phyloP scores from a whole-genome alignment of 305 asterid genomes.

The Fraxinus greggii region DNA sequence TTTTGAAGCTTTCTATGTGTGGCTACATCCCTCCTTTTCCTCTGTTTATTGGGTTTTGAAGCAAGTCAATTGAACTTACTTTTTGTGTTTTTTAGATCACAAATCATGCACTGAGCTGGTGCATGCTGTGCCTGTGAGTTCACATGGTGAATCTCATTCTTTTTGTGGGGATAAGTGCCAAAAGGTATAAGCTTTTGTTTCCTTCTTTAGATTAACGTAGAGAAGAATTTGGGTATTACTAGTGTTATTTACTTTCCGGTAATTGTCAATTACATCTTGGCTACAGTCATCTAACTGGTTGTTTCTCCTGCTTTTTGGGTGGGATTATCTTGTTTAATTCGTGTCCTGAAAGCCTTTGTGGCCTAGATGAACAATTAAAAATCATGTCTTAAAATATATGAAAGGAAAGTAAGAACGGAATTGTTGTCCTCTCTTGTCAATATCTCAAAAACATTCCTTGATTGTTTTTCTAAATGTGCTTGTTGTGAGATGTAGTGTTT shows the following conservation, averaged over 20 bases:
- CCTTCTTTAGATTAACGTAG: constrained; percentile 11
- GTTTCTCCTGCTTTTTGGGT: neutral
- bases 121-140: constrained; percentile 37
- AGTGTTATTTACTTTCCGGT: neutral
- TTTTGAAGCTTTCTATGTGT: constrained; percentile 16
- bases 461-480: neutral
- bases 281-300: neutral
- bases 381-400: neutral
- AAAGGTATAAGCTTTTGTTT: constrained; percentile 59
- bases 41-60: neutral
- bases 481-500: neutral
- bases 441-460: neutral
- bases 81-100: constrained; percentile 62
- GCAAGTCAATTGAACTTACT: constrained; percentile 21
- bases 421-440: neutral
- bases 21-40: neutral
- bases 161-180: constrained; percentile 82
- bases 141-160: constrained; percentile 40
- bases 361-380: neutral
- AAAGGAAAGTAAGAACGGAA: neutral
- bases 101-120: constrained; percentile 55
- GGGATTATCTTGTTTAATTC: neutral
- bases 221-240: constrained; percentile 16
- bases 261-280: neutral
- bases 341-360: neutral